Percentiles rank a stretch among this genome's conserved stretches.
Conservation (phyloP, 2,329 filamentous ascomycete genomes). For the Pestalotiopsis sp. region DNA sequence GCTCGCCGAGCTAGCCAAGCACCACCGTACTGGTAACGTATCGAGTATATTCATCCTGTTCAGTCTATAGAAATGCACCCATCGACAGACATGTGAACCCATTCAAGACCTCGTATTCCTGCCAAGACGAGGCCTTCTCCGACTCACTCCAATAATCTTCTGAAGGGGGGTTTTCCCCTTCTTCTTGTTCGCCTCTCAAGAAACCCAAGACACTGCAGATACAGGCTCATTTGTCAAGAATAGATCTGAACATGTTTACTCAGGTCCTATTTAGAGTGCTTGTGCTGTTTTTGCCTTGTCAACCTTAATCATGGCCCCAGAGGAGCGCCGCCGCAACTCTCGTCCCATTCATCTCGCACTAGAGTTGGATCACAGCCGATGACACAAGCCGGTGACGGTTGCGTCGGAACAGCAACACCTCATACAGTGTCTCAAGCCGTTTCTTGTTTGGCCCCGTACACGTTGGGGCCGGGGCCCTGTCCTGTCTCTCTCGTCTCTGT, state of each 20-base stretch:
- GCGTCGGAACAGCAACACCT: not conserved
- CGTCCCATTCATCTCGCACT: not conserved
- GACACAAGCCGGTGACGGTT: not conserved
- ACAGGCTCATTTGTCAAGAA: not conserved
- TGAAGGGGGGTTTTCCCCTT: not conserved
- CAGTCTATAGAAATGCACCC: not conserved
- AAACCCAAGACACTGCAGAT: not conserved
- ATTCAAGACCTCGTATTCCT: not conserved
- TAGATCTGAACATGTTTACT: not conserved
- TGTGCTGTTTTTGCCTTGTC: not conserved
- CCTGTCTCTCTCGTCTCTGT: not conserved
- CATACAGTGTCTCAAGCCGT: not conserved
- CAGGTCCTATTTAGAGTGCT: not conserved
- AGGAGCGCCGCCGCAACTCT: not conserved
- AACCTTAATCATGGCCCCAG: not conserved
- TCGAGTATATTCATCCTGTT: not conserved
- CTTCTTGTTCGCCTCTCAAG: not conserved
- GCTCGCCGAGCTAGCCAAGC: not conserved
- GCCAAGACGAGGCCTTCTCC: not conserved
- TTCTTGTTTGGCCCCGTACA: not conserved
- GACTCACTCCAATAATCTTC: not conserved
- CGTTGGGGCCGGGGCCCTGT: not conserved
- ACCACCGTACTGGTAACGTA: not conserved
- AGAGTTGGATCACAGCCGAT: not conserved
- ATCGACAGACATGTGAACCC: not conserved